phyloP scores from a whole-genome alignment of 352 stramenopile species.

The Phytophthora lateralis region DNA sequence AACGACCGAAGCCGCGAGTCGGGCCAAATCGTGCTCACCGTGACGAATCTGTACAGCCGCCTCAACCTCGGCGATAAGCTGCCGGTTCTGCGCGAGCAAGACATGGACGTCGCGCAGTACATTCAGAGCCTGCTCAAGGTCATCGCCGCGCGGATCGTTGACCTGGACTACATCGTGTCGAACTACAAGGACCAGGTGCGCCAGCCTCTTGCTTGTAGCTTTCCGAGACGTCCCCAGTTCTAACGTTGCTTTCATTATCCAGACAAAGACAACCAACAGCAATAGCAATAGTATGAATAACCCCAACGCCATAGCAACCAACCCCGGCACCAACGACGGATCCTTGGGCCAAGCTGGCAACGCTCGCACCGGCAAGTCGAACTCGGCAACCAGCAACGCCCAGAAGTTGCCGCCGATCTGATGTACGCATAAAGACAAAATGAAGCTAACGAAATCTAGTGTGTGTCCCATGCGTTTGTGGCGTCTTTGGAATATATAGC shows the following conservation, averaged over 20 bases:
- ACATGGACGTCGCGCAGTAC: slow-evolving; percentile 78
- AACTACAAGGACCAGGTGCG: slow-evolving; percentile 68
- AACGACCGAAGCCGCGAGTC: slow-evolving; percentile 89
- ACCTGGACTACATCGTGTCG: slow-evolving; percentile 86
- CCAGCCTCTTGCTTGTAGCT: neutral
- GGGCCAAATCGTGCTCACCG: slow-evolving; percentile 89
- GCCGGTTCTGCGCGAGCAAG: slow-evolving; percentile 68
- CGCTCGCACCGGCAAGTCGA: slow-evolving; percentile 13
- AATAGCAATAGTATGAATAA: slow-evolving; percentile 27
- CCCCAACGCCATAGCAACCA: neutral
- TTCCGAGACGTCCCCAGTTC: too few species aligned
- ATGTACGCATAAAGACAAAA: slow-evolving; percentile 11
- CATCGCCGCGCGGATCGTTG: slow-evolving; percentile 78
- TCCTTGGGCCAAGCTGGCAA: neutral
- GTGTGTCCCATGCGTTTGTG: neutral
- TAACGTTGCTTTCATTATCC: too few species aligned
- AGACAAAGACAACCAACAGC: slow-evolving; percentile 18
- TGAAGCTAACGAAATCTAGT: neutral
- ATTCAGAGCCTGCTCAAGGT: slow-evolving; percentile 80
- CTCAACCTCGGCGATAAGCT: slow-evolving; percentile 80
- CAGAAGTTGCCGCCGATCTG: slow-evolving; percentile 28
- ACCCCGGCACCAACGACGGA: slow-evolving; percentile 7
- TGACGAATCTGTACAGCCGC: slow-evolving; percentile 92
- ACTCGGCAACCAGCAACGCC: slow-evolving; percentile 5
- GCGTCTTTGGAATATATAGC: neutral